These are phyloP conservation scores for Dichotomopilus funicola DNA, from an alignment of 2,329 filamentous ascomycete species.

Conservation along the genomic window DNA sequence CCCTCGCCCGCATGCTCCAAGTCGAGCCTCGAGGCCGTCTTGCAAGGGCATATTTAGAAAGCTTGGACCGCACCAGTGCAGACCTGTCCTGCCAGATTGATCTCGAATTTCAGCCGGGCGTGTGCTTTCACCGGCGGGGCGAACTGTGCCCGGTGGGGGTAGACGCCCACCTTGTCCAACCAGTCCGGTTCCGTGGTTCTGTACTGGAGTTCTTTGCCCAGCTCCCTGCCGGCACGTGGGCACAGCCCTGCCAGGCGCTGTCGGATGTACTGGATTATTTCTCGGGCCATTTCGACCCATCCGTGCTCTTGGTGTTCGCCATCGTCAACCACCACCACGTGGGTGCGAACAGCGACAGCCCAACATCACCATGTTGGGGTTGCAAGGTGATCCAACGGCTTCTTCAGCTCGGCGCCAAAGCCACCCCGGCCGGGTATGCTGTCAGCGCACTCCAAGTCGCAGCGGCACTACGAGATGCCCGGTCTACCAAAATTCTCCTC, in stretches of 20 bases:
- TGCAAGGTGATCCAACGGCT: neutral
- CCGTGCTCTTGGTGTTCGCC: neutral
- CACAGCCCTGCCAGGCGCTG: neutral
- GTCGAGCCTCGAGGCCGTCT: neutral
- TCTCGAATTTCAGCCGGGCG: neutral
- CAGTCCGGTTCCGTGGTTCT: neutral
- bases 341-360: neutral
- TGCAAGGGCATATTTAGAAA: neutral
- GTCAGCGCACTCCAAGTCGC: conserved; percentile 1
- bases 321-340: neutral
- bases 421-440: neutral
- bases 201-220: conserved; percentile 5
- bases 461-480: neutral
- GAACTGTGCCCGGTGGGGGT: neutral
- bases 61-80: neutral
- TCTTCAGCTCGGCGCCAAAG: neutral
- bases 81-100: neutral
- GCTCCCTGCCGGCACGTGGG: neutral
- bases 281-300: conserved; percentile 3
- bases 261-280: neutral
- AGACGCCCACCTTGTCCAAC: neutral
- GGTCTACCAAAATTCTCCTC: conserved; percentile 1
- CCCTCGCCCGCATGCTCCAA: neutral
- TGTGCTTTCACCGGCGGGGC: neutral
- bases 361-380: neutral